Conservation (phyloP, 441 rosid genomes). For the Isatis lusitanica region DNA sequence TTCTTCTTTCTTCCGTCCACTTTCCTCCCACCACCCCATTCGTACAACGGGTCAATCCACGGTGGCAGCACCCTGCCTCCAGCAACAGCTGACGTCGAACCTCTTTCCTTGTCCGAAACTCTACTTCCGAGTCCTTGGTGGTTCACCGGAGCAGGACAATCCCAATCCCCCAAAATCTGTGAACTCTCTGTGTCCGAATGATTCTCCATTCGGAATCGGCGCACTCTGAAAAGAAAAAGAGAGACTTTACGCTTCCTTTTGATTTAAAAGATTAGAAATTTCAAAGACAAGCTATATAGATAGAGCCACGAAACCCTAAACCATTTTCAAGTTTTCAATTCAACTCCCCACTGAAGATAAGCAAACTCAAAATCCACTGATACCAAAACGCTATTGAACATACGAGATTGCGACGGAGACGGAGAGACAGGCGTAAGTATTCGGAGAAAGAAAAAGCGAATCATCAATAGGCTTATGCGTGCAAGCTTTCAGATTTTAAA, state of each 20-base stretch:
- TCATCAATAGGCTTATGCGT: neutral
- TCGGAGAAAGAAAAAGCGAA: neutral
- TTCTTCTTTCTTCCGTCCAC: constrained; percentile 11
- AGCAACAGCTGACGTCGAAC: neutral
- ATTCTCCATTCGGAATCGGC: neutral
- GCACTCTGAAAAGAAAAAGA: neutral
- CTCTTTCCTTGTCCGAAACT: neutral
- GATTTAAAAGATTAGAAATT: neutral
- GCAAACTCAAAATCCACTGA: neutral
- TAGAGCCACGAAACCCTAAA: neutral
- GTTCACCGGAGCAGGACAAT: neutral
- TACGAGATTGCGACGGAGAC: neutral
- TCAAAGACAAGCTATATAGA: neutral
- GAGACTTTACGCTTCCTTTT: neutral
- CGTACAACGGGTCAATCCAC: constrained; percentile 3
- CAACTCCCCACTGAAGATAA: neutral
- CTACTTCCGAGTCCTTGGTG: neutral
- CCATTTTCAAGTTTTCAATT: neutral
- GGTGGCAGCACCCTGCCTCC: neutral
- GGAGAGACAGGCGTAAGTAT: neutral
- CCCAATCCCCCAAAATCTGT: constrained; percentile 12
- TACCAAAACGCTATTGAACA: neutral
- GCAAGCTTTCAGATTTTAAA: neutral
- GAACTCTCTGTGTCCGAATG: neutral
- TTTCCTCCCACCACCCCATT: constrained; percentile 27